phyloP scores from a whole-genome alignment of 2,329 filamentous ascomycete species.

The Aspergillus texensis region DNA sequence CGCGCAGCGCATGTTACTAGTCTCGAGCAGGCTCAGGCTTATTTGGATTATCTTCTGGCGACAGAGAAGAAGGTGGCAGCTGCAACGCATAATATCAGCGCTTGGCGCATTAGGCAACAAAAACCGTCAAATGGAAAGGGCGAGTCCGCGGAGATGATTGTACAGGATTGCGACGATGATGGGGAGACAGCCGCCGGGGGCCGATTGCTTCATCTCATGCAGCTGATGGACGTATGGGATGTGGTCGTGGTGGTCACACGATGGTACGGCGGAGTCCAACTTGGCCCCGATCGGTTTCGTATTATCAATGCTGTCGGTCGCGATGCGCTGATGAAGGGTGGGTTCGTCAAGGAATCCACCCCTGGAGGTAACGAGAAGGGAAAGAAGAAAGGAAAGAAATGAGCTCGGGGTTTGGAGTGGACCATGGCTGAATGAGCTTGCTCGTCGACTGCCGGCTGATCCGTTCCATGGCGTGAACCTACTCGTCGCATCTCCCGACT shows the following conservation, averaged over 20 bases:
- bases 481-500: not conserved
- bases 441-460: not conserved
- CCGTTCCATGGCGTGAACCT: not conserved
- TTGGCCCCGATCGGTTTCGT: constrained; percentile 87
- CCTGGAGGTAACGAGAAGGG: constrained; percentile 50
- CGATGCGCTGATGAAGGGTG: constrained; percentile 79
- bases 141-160: constrained; percentile 55
- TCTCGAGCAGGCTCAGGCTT: constrained; percentile 69
- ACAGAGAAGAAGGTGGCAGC: constrained; percentile 82
- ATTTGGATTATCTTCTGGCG: constrained; percentile 73
- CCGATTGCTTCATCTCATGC: constrained; percentile 83
- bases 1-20: constrained; percentile 71
- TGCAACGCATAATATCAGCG: constrained; percentile 94
- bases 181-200: constrained; percentile 91
- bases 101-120: constrained; percentile 74
- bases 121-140: constrained; percentile 13
- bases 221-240: constrained; percentile 92
- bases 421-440: not conserved
- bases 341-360: constrained; percentile 61
- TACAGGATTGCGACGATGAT: constrained; percentile 94
- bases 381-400: constrained; percentile 56
- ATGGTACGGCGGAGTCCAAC: constrained; percentile 91
- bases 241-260: constrained; percentile 89
- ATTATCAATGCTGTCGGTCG: constrained; percentile 85
- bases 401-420: constrained; percentile 15